Base-by-base conservation (phyloP, 805 yeast species). In the Lipomyces yamadae region DNA sequence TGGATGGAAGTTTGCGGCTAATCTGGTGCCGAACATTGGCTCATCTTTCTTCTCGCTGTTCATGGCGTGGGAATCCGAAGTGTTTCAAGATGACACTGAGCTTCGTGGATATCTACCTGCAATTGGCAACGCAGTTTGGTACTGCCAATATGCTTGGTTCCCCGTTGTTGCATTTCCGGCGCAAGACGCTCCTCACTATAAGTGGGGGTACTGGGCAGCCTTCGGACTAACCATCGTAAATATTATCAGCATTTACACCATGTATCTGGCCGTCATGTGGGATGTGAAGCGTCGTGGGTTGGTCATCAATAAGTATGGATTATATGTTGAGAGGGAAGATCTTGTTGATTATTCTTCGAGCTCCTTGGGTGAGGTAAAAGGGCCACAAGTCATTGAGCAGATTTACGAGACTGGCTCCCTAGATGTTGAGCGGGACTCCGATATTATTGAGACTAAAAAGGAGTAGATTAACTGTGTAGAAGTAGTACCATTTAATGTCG, bases 101-200 rank as follows among this genome's bases (percentile, higher is more conserved):
- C 68, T 73, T 32, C 71, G 77, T 55, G 70, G 74, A 54, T 69
- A 74, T 58, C 70, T 75, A 32, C 74, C 76, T 55, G 78, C 77
- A n/a, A 73, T 76, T 15, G 78, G 76, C 33, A 77, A 78, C 55
- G 73, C 75, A 2, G 60, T 77, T 59, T 70, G 78, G 18, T 78
- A 74, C 65, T 75, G 78, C 5, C 72, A 78, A 55, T 75, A 74
- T 63, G 78, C 81, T 13, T 78, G 79, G 78, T 60, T 78, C 53
- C 81, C 80, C 45, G 69, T 77, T 10, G 72, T 76, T 32, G 72
- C 78, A 34, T 78, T 72, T 63, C 78, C 78, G 24, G 75, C 79
- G 8, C 70, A 74, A 24, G 70, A 76, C n/a, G 78, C 80, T 1
- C 81, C 81, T 24, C 72, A 66, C 52, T 78, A 76, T 56, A 42